Base-by-base conservation (phyloP, 164 flowering plant species). In the Chimonanthus praecox region DNA sequence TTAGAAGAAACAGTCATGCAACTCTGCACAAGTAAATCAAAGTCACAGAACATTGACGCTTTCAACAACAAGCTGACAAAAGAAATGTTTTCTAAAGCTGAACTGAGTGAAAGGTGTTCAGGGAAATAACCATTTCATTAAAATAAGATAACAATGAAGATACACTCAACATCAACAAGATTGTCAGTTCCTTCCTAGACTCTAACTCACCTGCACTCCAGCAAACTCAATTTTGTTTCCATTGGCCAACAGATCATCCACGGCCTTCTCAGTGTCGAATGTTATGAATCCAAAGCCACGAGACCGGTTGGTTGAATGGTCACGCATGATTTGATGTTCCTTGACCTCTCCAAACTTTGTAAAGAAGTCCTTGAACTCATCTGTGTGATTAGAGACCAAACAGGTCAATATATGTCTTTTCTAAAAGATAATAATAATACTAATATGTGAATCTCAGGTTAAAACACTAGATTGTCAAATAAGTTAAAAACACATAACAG, bases 211-310 rank as follows among this genome's bases (percentile, higher is more conserved):
- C 92, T 92, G 92, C 49, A 87, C 18, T 45, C 93, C 98, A 73
- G 89, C 82, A 64, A 92, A 33, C 43, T 91, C 94, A 50, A 90
- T 64, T 81, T 77, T 85, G 76, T 87, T 90, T 66, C 98, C 98
- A 67, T 80, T 86, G 3, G 84, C 61, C 76, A 92, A 75, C 49
- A 92, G 82, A 70, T 87, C 88, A 72, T 90, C 97, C 66, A 92
- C 97, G 60, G 85, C 79, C 76, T 89, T 74, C 73, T 90, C 97
- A 8, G 79, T 67, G 8, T 90, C 94, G 78, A 88, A 92, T 0
- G 92, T 87, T 43, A 92, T 74, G 81, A 92, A 92, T 45, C 97
- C 97, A 82, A 92, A 92, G 61, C 97, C 97, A 70, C 97, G 89
- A 66, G 97, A 92, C 5, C 97, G 89, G 73, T 78, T 87, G 51